A percentile compares a stretch with the other conserved stretches of the same genome.
Conservation (phyloP, 177 flowering plant genomes). For the Vitis hybrid region DNA sequence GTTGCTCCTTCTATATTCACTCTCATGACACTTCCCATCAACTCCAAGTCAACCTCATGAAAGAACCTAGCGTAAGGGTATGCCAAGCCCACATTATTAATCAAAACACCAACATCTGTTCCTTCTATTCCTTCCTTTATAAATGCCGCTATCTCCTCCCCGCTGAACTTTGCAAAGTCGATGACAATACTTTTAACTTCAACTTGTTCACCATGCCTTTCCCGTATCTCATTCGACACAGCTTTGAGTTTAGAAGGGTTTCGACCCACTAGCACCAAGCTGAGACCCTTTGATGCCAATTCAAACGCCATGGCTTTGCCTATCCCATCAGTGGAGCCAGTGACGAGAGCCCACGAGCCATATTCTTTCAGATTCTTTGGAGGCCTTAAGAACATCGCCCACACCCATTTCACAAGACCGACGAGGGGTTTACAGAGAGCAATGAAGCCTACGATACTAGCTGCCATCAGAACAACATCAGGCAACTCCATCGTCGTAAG, state of each 20-base stretch:
- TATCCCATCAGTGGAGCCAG: constrained; percentile 47
- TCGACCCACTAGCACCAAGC: constrained; percentile 54
- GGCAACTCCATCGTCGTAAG: too few relatives aligned
- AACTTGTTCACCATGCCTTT: background rate
- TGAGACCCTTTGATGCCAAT: constrained; percentile 57
- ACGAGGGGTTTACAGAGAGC: constrained; percentile 19
- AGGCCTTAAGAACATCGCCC: constrained; percentile 15
- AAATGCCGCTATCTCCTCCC: background rate
- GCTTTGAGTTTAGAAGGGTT: constrained; percentile 34
- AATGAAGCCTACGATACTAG: constrained; percentile 35
- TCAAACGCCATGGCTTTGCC: constrained; percentile 57
- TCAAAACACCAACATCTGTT: constrained; percentile 57
- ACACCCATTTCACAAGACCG: constrained; percentile 20
- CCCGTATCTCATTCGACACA: constrained; percentile 28
- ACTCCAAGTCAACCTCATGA: constrained; percentile 57
- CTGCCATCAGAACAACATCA: too few relatives aligned
- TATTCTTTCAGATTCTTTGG: constrained; percentile 27
- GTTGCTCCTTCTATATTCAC: constrained; percentile 59
- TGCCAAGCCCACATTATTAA: constrained; percentile 59
- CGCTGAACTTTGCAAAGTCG: background rate
- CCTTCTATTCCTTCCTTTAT: constrained; percentile 39
- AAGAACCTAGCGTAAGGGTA: constrained; percentile 55
- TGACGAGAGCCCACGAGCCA: constrained; percentile 60
- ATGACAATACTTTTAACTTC: too few relatives aligned
- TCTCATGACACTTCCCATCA: constrained; percentile 41